Evolutionary conservation across 805 yeast species (phyloP).

Genomic region (Candida lessepsii): DNA sequence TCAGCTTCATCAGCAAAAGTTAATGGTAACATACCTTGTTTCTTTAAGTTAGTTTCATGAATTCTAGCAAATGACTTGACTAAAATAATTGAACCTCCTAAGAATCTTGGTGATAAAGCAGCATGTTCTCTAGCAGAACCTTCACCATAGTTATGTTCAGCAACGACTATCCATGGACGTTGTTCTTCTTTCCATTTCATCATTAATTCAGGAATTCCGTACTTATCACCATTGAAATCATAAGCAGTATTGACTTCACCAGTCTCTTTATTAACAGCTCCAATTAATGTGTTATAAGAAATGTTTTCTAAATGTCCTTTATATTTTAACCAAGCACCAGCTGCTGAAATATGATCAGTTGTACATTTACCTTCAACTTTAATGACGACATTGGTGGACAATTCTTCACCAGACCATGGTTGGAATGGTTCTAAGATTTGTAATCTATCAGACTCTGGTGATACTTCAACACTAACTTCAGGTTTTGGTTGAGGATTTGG

Average conservation of each 20-base stretch:
- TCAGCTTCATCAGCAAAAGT: constrained; percentile 89
- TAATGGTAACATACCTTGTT: constrained; percentile 96
- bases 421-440: constrained; percentile 87
- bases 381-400: constrained; percentile 69
- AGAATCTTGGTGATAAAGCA: constrained; percentile 90
- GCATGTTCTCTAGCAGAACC: constrained; percentile 99
- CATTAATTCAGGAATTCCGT: constrained; percentile 94
- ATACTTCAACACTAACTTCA: constrained; percentile 61
- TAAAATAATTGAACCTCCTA: constrained; percentile 85
- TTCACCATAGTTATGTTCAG: constrained; percentile 98
- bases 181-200: constrained; percentile 85
- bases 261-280: constrained; percentile 95
- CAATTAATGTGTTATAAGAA: constrained; percentile 90
- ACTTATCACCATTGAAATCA: constrained; percentile 76
- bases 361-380: constrained; percentile 98
- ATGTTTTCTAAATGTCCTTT: constrained; percentile 97
- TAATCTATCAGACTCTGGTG: constrained; percentile 87
- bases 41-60: constrained; percentile 96
- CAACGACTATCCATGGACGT: constrained; percentile 91
- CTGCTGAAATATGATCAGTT: constrained; percentile 97
- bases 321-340: constrained; percentile 98
- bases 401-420: constrained; percentile 84
- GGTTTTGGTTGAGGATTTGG: constrained; percentile 64
- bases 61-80: constrained; percentile 97
- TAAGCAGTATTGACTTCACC: constrained; percentile 91